Evolutionary conservation across 768 basidiomycete species (phyloP).

Genomic region (Macrolepiota fuliginosa): DNA sequence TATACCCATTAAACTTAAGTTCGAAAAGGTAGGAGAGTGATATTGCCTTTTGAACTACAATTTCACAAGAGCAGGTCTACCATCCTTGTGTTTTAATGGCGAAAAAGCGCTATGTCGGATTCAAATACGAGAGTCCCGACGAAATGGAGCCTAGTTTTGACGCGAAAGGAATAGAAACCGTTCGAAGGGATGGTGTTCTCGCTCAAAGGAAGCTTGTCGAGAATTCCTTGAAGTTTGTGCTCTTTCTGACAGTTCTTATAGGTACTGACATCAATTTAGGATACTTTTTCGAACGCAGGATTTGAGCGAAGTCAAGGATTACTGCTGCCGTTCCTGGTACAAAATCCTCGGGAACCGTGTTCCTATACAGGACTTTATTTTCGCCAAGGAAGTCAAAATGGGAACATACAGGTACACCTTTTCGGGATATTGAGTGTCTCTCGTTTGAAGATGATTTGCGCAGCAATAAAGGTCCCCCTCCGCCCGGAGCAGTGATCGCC

Average conservation of each 20-base stretch:
- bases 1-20: conserved; percentile 91
- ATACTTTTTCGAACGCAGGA: conserved; percentile 90
- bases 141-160: conserved; percentile 82
- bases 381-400: conserved; percentile 90
- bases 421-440: background rate
- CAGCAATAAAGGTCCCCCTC: conserved; percentile 83
- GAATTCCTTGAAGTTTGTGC: conserved; percentile 74
- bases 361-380: conserved; percentile 90
- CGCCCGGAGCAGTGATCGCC: conserved; percentile 90
- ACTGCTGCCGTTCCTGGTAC: conserved; percentile 81
- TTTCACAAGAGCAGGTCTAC: conserved; percentile 66
- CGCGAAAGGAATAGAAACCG: conserved; percentile 97
- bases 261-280: conserved; percentile 36
- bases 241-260: background rate
- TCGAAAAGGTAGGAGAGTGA: conserved; percentile 74
- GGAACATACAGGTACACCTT: conserved; percentile 81
- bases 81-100: conserved; percentile 93
- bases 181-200: conserved; percentile 86
- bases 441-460: background rate
- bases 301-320: conserved; percentile 84
- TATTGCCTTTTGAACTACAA: background rate
- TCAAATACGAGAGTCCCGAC: conserved; percentile 86
- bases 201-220: conserved; percentile 95
- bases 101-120: conserved; percentile 98
- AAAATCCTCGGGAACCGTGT: conserved; percentile 79